Base-by-base conservation (phyloP, 495 filamentous ascomycete genomes). In the Tuber umbilicatum region DNA sequence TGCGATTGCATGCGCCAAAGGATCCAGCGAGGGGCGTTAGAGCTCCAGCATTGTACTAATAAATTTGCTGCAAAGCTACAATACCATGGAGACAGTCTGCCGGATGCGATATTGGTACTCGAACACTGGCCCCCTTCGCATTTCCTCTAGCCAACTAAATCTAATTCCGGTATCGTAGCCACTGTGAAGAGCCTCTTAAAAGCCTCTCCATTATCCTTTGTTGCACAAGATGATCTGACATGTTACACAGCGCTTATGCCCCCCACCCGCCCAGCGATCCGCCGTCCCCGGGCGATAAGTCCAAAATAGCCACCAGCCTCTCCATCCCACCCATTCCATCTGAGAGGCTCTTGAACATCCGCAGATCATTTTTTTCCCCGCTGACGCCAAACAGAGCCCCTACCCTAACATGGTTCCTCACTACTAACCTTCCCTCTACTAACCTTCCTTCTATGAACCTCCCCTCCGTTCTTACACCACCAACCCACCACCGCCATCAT, bases 401-500 rank as follows among this genome's bases (percentile, higher is more conserved):
- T 2, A 35, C 27, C 27, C 14, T 0, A 35, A 64, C 12, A 35
- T 64, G 55, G 14, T 27, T 27, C 27, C 55, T 64, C 55, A 27
- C 55, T n/a, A n/a, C n/a, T 64, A 64, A 64, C 55, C 55, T 31
- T 60, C n/a, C 17, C 12, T 35, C 31, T 14, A 64, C n/a, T 64
- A 64, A 64, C 55, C 55, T 31, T 60, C n/a, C 17, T 4, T 35
- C 31, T 14, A 64, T 35, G 55, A 64, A 31, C 55, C 55, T 31
- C 31, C 12, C n/a, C 55, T 64, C 55, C 14, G 27, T 14, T 17
- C 55, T 31, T 19, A 7, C 27, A 64, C 55, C 27, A 31, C 55
- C 27, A 31, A 64, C 27, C 19, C 55, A 19, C 27, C 55, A 16
- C 55, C 27, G 27, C 27, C 55, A 5, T 35, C 19, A 97, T 97